Percentiles rank a stretch among this genome's conserved stretches.
Conservation (phyloP, 805 yeast species). For the Ogataea populi-albae region DNA sequence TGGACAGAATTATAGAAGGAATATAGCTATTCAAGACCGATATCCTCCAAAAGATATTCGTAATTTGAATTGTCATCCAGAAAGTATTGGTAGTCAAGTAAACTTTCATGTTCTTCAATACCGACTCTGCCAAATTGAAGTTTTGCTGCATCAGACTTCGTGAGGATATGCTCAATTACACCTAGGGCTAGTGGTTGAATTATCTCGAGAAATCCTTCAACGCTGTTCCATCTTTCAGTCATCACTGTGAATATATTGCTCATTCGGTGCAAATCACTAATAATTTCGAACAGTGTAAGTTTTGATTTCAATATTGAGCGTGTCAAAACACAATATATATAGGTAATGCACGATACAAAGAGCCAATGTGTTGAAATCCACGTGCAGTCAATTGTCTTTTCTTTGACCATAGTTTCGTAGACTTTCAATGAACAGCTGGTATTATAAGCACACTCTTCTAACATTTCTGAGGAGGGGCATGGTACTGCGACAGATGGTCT, state of each 20-base stretch:
- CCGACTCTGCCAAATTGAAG: too few relatives aligned
- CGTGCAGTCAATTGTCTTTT: slow-evolving; percentile 1
- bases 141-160: too few relatives aligned
- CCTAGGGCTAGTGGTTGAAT: background rate
- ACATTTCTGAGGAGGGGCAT: slow-evolving; percentile 1
- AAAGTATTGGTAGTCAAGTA: too few relatives aligned
- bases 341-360: slow-evolving; percentile 3
- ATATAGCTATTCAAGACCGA: too few relatives aligned
- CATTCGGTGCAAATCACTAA: slow-evolving; percentile 1
- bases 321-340: slow-evolving; percentile 2
- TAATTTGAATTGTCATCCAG: too few relatives aligned
- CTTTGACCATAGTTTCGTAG: slow-evolving; percentile 2
- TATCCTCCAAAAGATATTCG: too few relatives aligned
- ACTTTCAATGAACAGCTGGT: background rate
- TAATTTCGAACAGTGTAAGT: background rate
- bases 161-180: too few relatives aligned
- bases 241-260: slow-evolving; percentile 3
- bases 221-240: slow-evolving; percentile 4
- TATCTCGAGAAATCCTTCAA: slow-evolving; percentile 1
- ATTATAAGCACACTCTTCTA: background rate
- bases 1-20: too few relatives aligned
- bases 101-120: too few relatives aligned
- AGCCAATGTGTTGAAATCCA: slow-evolving; percentile 4
- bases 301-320: background rate
- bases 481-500: too few relatives aligned